Base-by-base conservation (phyloP, 352 stramenopile genomes). In the Pythium brachiatum region DNA sequence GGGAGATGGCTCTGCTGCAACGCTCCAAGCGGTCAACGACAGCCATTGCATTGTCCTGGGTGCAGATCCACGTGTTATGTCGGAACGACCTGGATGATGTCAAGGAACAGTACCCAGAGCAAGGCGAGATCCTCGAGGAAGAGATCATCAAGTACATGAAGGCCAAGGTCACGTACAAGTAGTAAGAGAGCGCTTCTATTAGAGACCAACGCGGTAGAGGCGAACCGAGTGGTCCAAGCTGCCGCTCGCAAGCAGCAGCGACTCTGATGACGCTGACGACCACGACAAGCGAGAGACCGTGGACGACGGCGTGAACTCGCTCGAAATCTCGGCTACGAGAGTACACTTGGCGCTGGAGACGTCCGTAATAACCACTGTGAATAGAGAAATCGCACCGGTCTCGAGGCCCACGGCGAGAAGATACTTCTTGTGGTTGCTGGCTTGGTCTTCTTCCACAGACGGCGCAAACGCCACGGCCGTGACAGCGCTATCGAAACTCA, bases 81-180 rank as follows among this genome's bases (percentile, higher is more conserved):
- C 80, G 78, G 8, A 73, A 75, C 36, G 82, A 91, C 31, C 62
- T 91, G 12, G 79, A 91, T 41, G 79, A 80, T 46, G 82, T 91
- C 12, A 86, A 84, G 38, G 78, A 80, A 15, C 74, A 88, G 53
- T 91, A 91, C 46, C 79, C 82, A 8, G 79, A 73, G 0, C 79
- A 91, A 31, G 74, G 71, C 7, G 65, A 81, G 41, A 78, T 91
- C 34, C 73, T 91, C 8, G 79, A 91, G 54, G 69, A 80, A 34
- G 82, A 91, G 59, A 91, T 91, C 71, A 81, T 31, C 44, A 88
- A 91, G 72, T 91, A 89, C 61, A 89, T 85, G 78, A 65, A 90
- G 66, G 73, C 71, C 39, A 86, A 83, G 34, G 77, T 84, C 50
- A 70, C 57, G 29, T 89, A 83, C 64, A 82, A 72, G 53, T 88